Evolutionary conservation across 2,329 filamentous ascomycete genomes (phyloP), one percentile per base, ranked within the genome.

Genomic region (Ascochyta lentis): DNA sequence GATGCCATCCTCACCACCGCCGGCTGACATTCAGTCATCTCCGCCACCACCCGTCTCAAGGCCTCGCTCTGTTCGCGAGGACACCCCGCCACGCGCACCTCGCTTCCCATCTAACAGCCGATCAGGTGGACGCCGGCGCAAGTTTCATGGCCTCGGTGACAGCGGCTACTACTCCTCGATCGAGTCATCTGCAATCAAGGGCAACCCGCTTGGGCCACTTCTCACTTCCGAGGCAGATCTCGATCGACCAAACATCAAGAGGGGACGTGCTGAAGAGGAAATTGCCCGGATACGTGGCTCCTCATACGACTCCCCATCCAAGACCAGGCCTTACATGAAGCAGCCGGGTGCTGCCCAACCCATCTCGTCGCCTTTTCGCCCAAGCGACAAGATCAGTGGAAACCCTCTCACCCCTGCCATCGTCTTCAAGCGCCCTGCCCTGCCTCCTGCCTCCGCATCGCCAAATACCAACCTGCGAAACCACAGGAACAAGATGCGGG

Each of bases 141-240:
- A 92, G 74, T 86, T 90, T 67, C 85, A 85, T 27, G 89, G 89
- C 12, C 89, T 96, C 80, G 91, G 90, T 69, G 95, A 99, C 76
- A 98, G 94, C 72, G 95, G 95, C 37, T 99, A 98, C 76, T 96
- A 96, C 73, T 98, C 95, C 1, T 97, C 93, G 0, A 83, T 98
- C 16, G 93, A 97, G 66, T 98, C 95, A 3, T 98, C 95, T 0
- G 92, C 84, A 13, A 84, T 91, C 73, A 86, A 94, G 56, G 87
- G 89, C 43, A 86, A 88, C 60, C 84, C 86, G 61, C 81, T 85
- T 57, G 80, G 79, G 15, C 81, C 86, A 53, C 81, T 91, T 16
- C 82, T 92, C 39, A 91, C 89, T 4, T 94, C 91, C 0, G 92
- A 96, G 68, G 75, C 83, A 40, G 84, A 86, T 68, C 84, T 88